A percentile compares a stretch with the other conserved stretches of the same genome.
These are phyloP conservation scores for Mucor racemosus DNA, from an alignment of 371 early-diverging fungal genomes.

Conservation along the genomic window DNA sequence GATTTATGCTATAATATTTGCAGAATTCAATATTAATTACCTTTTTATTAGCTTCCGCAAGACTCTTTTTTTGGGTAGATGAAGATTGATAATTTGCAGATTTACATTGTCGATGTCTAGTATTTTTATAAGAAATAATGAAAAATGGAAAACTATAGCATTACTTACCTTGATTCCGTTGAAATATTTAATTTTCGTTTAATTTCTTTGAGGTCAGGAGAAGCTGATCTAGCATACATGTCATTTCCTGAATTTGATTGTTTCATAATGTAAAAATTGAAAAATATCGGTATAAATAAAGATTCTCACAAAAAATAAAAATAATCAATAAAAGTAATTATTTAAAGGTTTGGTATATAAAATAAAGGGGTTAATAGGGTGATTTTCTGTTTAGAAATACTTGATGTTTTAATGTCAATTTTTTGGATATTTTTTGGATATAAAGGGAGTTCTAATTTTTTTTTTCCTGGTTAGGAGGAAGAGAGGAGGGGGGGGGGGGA, in stretches of 20 bases:
- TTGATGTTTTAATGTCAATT: conserved; percentile 2
- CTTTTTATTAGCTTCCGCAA: conserved; percentile 1
- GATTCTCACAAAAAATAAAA: background rate
- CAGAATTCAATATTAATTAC: background rate
- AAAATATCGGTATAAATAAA: background rate
- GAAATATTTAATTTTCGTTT: background rate
- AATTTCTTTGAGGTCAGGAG: conserved; percentile 4
- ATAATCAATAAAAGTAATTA: background rate
- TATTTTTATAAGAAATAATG: background rate
- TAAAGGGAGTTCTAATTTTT: conserved; percentile 3
- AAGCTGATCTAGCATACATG: conserved; percentile 7
- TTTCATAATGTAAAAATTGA: background rate
- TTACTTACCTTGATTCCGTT: background rate
- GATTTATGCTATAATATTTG: background rate
- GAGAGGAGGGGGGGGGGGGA: background rate
- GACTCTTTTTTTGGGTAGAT: conserved; percentile 1
- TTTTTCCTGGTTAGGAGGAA: background rate
- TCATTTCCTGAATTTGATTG: background rate
- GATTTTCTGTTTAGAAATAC: background rate
- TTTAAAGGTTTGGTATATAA: background rate
- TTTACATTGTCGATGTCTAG: conserved; percentile 5
- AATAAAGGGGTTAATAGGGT: background rate
- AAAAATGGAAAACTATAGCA: background rate
- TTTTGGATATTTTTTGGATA: background rate
- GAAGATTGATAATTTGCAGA: background rate